phyloP scores from a whole-genome alignment of 2,329 filamentous ascomycete species.

The Talaromyces piceae region DNA sequence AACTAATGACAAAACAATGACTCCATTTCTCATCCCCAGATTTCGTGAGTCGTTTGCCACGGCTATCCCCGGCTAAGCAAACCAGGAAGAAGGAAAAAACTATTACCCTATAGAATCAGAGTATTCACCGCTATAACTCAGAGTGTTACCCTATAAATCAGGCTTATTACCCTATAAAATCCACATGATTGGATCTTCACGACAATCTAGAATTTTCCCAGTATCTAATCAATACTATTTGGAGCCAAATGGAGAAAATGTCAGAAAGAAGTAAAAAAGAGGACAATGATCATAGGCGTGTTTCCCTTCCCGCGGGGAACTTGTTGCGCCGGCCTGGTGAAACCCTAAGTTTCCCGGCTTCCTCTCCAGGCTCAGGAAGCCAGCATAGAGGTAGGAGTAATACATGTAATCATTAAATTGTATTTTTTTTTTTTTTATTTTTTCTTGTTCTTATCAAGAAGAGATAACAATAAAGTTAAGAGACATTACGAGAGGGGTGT shows the following conservation, averaged over 20 bases:
- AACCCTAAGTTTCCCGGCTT: slow-evolving; percentile 13
- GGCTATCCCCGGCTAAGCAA: slow-evolving; percentile 6
- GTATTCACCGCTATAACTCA: no score
- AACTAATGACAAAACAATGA: not conserved
- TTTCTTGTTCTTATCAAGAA: no score
- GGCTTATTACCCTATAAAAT: slow-evolving; percentile 13
- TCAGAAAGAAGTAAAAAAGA: not conserved
- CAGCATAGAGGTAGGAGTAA: no score
- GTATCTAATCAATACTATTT: not conserved
- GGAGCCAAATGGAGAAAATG: no score
- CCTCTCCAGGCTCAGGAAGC: no score
- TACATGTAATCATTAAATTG: no score
- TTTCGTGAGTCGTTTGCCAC: not conserved
- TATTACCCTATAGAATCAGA: slow-evolving; percentile 11
- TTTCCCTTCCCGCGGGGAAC: slow-evolving; percentile 4
- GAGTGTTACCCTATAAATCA: no score
- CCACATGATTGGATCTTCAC: slow-evolving; percentile 3
- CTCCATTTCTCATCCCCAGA: not conserved
- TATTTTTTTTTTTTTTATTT: no score
- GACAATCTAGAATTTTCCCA: not conserved
- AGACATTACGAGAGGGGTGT: no score
- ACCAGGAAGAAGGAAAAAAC: not conserved
- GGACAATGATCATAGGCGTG: not conserved
- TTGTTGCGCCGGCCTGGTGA: not conserved
- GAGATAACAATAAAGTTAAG: no score